Conservation (phyloP, 2,329 filamentous ascomycete genomes). For the Periglandula ipomoeae region DNA sequence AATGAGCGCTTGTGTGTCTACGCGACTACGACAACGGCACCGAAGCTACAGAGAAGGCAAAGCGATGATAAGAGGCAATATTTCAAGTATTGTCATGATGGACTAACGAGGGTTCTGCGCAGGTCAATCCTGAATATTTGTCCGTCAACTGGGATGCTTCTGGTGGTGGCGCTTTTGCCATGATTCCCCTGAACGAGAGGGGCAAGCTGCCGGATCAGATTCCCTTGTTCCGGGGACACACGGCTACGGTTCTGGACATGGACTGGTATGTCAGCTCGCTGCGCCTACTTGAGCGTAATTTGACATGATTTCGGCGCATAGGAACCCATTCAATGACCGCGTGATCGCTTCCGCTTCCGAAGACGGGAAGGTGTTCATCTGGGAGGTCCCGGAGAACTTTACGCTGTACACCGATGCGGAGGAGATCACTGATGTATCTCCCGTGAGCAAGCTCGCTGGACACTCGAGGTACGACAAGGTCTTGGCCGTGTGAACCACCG, state of each 20-base stretch:
- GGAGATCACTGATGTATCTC: slow-evolving; percentile 71
- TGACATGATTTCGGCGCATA: slow-evolving; percentile 23
- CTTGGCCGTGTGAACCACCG: background rate
- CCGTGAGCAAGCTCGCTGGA: slow-evolving; percentile 71
- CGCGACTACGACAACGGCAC: background rate
- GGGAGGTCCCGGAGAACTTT: slow-evolving; percentile 87
- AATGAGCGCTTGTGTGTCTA: background rate
- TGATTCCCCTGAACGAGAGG: slow-evolving; percentile 82
- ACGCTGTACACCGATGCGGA: slow-evolving; percentile 77
- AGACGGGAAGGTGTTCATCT: slow-evolving; percentile 94
- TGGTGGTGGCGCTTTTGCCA: slow-evolving; percentile 92
- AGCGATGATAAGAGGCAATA: background rate
- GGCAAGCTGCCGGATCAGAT: slow-evolving; percentile 89
- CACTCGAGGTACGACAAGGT: slow-evolving; percentile 60
- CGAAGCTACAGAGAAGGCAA: background rate
- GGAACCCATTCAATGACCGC: slow-evolving; percentile 93
- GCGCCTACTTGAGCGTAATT: background rate
- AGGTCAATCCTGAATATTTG: slow-evolving; percentile 93
- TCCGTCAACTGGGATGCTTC: slow-evolving; percentile 98
- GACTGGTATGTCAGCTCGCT: slow-evolving; percentile 61
- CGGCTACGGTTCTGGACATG: slow-evolving; percentile 88
- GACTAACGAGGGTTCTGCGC: slow-evolving; percentile 13
- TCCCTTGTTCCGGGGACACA: slow-evolving; percentile 92
- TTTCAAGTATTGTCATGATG: background rate
- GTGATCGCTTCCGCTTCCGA: slow-evolving; percentile 91